Evolutionary conservation across 2,329 filamentous ascomycete species (phyloP), one percentile per base, ranked within the genome.

Genomic region (Xylariales sp.): DNA sequence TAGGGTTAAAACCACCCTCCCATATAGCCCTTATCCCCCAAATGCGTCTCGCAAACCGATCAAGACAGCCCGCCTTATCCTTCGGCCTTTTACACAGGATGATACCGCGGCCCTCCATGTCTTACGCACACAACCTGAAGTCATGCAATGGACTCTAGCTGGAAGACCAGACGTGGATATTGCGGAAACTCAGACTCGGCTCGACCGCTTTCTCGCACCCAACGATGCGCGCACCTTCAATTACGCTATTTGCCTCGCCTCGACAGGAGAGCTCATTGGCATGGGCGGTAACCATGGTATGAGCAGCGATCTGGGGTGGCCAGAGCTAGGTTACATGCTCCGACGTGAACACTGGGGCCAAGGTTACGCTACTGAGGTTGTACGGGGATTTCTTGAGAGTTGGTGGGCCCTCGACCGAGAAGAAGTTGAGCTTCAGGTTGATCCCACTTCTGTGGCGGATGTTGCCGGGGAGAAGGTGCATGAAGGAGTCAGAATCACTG

Each of bases 251-350:
- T 68, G 60, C 43, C 56, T 67, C 33, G 53, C 56, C 13, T 63
- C 57, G 17, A 70, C 66, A 13, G 67, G 64, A n/a, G 67, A 74
- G 44, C 53, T 81, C 20, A 60, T 81, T 38, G 70, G 78, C 27
- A 50, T 66, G 13, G 69, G 74, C 23, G 70, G 75, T 19, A 62
- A 61, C 40, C 62, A 69, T 45, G 47, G 44, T 40, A 33, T 50
- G 25, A 33, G 45, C 20, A 17, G 10, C 8, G 57, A 61, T 42
- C 52, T 66, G 14, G 74, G 72, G 33, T 79, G 74, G 75, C 76
- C 77, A 2, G 74, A 72, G 49, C 38, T 80, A 18, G 78, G 78
- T 16, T 83, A 82, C 53, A 67, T 78, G 61, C 55, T 82, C 36
- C 58, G 65, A 33, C 65, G 60, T 40, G 68, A 73, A 46, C 50